Conservation (phyloP, 228 moss, liverwort and hornwort species). For the Sphagnum fallax region DNA sequence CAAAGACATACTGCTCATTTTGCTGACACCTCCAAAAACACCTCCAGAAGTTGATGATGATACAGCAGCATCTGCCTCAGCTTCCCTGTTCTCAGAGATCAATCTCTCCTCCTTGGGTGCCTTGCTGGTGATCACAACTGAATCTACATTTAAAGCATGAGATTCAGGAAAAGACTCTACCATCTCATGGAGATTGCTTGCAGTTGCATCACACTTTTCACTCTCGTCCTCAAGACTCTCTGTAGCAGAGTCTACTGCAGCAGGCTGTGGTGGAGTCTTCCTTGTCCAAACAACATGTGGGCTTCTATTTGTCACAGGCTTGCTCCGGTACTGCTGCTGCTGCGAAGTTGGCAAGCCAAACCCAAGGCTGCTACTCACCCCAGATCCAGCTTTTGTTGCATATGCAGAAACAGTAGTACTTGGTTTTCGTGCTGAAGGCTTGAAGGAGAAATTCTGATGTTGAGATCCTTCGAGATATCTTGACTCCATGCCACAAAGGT, state of each 20-base stretch:
- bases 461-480: slow-evolving; percentile 32
- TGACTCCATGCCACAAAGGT: slow-evolving; percentile 14
- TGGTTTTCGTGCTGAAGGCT: slow-evolving; percentile 18
- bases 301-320: slow-evolving; percentile 17
- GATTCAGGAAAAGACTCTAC: slow-evolving; percentile 1
- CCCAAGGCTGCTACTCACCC: slow-evolving; percentile 1
- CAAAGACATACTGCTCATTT: not conserved
- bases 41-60: slow-evolving; percentile 1
- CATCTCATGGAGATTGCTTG: not conserved
- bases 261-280: slow-evolving; percentile 24
- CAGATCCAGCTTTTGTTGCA: slow-evolving; percentile 20
- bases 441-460: slow-evolving; percentile 19
- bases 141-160: not conserved
- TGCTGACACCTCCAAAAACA: not conserved
- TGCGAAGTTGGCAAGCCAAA: slow-evolving; percentile 21
- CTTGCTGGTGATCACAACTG: not conserved
- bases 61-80: not conserved
- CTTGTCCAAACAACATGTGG: slow-evolving; percentile 60
- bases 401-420: slow-evolving; percentile 3
- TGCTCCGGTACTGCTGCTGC: slow-evolving; percentile 23
- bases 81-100: too few relatives aligned
- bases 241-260: slow-evolving; percentile 12
- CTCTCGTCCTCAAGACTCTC: slow-evolving; percentile 11
- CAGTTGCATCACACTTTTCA: slow-evolving; percentile 2
- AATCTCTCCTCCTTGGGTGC: slow-evolving; percentile 8